phyloP scores from a whole-genome alignment of 2,329 filamentous ascomycete genomes.

The Paraphaeosphaeria sporulosa region DNA sequence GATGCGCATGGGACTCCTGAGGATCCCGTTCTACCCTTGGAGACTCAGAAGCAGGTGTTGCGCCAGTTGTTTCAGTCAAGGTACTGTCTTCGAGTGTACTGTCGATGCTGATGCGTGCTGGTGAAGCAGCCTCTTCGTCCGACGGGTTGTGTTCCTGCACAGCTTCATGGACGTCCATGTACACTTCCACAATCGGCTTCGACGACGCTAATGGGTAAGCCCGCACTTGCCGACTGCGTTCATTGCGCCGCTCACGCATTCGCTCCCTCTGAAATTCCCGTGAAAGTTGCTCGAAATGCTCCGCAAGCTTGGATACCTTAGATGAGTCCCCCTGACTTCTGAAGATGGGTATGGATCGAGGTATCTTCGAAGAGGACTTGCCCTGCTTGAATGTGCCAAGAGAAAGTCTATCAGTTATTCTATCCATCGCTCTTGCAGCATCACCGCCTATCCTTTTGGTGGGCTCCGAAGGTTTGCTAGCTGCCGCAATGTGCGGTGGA shows the following conservation, averaged over 20 bases:
- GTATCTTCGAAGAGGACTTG: conserved; percentile 74
- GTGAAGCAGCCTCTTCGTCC: conserved; percentile 65
- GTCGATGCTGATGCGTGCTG: conserved; percentile 43
- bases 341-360: conserved; percentile 73
- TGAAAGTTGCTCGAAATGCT: conserved; percentile 95
- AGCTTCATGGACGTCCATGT: conserved; percentile 90
- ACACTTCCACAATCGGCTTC: conserved; percentile 96
- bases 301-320: conserved; percentile 88
- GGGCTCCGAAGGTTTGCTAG: conserved; percentile 22
- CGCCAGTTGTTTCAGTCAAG: conserved; percentile 42
- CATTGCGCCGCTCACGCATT: conserved; percentile 82
- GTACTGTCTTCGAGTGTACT: conserved; percentile 46
- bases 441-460: conserved; percentile 40
- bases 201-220: conserved; percentile 90
- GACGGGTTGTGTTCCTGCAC: conserved; percentile 79
- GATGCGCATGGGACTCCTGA: conserved; percentile 21
- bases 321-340: conserved; percentile 69
- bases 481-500: conserved; percentile 27
- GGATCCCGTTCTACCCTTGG: conserved; percentile 42
- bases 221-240: conserved; percentile 76
- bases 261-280: conserved; percentile 96
- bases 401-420: conserved; percentile 75
- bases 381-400: conserved; percentile 69
- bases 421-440: conserved; percentile 63
- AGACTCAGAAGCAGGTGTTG: conserved; percentile 44